Evolutionary conservation across 139 green algal species (phyloP).

Genomic region (Coccomyxa sp.): DNA sequence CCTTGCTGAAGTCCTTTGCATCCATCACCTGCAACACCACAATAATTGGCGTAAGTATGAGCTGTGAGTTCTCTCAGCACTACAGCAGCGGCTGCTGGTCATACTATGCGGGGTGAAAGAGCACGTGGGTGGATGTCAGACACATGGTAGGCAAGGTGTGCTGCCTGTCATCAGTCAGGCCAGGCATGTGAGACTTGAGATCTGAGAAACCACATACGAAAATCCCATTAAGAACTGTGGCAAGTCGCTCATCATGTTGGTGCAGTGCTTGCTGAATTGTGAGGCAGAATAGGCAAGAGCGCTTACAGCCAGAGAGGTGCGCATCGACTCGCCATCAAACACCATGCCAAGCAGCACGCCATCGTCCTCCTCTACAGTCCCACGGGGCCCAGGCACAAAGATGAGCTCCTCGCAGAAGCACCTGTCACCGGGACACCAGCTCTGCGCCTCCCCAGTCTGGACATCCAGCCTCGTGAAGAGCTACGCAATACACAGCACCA

Average conservation of each 20-base stretch:
- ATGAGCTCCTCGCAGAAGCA: slow-evolving; percentile 57
- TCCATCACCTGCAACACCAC: slow-evolving; percentile 44
- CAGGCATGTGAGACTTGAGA: too few species aligned
- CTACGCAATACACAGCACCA: too few species aligned
- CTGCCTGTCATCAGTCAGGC: neutral
- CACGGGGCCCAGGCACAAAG: slow-evolving; percentile 53
- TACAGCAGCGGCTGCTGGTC: too few species aligned
- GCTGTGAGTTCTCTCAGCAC: too few species aligned
- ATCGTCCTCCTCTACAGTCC: slow-evolving; percentile 47
- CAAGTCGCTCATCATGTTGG: too few species aligned
- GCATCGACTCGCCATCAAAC: slow-evolving; percentile 42
- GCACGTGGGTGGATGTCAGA: neutral
- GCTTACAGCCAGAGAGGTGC: slow-evolving; percentile 11
- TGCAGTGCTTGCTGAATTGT: too few species aligned
- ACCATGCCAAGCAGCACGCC: slow-evolving; percentile 63
- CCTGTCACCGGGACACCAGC: slow-evolving; percentile 34
- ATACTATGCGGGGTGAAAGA: neutral
- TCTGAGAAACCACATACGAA: too few species aligned
- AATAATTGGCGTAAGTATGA: too few species aligned
- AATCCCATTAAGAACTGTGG: too few species aligned
- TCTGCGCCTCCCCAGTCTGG: slow-evolving; percentile 1
- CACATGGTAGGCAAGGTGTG: neutral
- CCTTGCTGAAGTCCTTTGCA: slow-evolving; percentile 29
- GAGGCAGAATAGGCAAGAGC: too few species aligned
- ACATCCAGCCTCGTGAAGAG: slow-evolving; percentile 28